A percentile compares a stretch with the other conserved stretches of the same genome.
phyloP scores from a whole-genome alignment of 2,329 filamentous ascomycete species.

The Cylindrodendrum hubeiense region DNA sequence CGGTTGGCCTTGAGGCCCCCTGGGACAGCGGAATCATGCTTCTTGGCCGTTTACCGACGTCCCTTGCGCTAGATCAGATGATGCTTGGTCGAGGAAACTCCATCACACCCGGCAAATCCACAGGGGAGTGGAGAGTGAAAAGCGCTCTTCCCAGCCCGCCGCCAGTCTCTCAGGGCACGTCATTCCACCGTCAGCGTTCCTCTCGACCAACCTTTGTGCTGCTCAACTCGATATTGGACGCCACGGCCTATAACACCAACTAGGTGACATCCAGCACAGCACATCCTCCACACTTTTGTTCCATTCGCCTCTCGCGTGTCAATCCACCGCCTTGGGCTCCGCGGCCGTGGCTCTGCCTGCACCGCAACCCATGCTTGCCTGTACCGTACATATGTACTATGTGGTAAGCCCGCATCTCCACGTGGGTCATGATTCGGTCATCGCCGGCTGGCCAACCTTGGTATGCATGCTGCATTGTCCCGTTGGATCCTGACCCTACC shows the following conservation, averaged over 20 bases:
- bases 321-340: slow-evolving; percentile 24
- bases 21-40: neutral
- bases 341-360: slow-evolving; percentile 6
- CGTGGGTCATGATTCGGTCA: slow-evolving; percentile 43
- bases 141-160: neutral
- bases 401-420: slow-evolving; percentile 43
- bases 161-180: slow-evolving; percentile 14
- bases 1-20: neutral
- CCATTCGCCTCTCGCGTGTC: slow-evolving; percentile 23
- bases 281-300: slow-evolving; percentile 24
- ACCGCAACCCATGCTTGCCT: slow-evolving; percentile 7
- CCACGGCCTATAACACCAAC: slow-evolving; percentile 17
- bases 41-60: neutral
- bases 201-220: slow-evolving; percentile 14
- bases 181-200: slow-evolving; percentile 39
- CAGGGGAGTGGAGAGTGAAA: slow-evolving; percentile 6
- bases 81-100: neutral
- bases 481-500: neutral
- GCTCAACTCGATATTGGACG: slow-evolving; percentile 4
- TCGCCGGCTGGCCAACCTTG: slow-evolving; percentile 33
- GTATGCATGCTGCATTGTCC: slow-evolving; percentile 10
- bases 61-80: slow-evolving; percentile 16
- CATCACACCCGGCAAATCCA: neutral
- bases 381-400: neutral
- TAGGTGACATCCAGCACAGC: slow-evolving; percentile 32